phyloP scores from a whole-genome alignment of 1,284 basidiomycete genomes.

The Trametes versicolor region DNA sequence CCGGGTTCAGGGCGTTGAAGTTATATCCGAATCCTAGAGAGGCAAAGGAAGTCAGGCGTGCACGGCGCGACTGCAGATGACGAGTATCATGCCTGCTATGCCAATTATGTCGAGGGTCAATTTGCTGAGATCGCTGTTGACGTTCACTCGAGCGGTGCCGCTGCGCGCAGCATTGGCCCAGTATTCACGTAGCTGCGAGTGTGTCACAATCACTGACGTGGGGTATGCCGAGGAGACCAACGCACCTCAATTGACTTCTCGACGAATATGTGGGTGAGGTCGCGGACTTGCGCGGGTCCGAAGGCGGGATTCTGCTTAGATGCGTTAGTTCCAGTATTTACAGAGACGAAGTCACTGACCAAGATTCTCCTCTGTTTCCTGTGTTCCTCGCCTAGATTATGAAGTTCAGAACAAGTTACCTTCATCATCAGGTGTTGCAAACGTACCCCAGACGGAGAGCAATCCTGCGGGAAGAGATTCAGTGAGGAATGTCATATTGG shows the following conservation, averaged over 20 bases:
- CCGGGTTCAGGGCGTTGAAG: constrained; percentile 52
- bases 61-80: neutral
- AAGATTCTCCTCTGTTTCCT: constrained; percentile 27
- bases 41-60: neutral
- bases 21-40: constrained; percentile 59
- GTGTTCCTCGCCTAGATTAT: constrained; percentile 24
- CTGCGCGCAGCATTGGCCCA: constrained; percentile 35
- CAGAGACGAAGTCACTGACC: constrained; percentile 6
- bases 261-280: constrained; percentile 63
- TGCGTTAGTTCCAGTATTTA: neutral
- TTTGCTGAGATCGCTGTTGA: constrained; percentile 52
- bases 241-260: constrained; percentile 59
- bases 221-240: too few relatives aligned
- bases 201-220: neutral
- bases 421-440: neutral
- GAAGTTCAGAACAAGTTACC: neutral
- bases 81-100: constrained; percentile 47
- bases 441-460: constrained; percentile 18
- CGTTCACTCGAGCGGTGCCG: constrained; percentile 48
- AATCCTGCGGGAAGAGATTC: neutral
- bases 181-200: constrained; percentile 42
- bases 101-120: constrained; percentile 63
- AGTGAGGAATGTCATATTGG: neutral
- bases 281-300: constrained; percentile 61
- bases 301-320: constrained; percentile 64